A percentile compares a stretch with the other conserved stretches of the same genome.
Evolutionary conservation across 108 stramenopile genomes (phyloP).

Genomic region (Chaetoceros tenuissimus): DNA sequence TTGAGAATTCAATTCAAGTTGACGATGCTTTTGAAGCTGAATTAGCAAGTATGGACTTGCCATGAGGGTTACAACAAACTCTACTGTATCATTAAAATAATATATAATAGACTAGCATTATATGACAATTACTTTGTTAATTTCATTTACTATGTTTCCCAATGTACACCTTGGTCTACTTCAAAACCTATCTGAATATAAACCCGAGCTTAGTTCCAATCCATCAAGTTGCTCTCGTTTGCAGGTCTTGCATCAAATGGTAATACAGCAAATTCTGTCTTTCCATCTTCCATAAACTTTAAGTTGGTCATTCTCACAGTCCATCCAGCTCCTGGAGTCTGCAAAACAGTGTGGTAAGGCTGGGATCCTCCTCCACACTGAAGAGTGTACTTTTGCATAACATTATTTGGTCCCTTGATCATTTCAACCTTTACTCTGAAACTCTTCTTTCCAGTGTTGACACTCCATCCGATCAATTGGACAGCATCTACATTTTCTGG

Average conservation of each 20-base stretch:
- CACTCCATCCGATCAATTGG: slow-evolving; percentile 48
- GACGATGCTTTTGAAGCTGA: too few relatives aligned
- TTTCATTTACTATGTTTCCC: too few relatives aligned
- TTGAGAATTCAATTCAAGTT: slow-evolving; percentile 24
- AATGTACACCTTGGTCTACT: too few relatives aligned
- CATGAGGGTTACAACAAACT: too few relatives aligned
- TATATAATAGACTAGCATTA: too few relatives aligned
- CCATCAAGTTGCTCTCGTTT: too few relatives aligned
- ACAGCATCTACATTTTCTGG: slow-evolving; percentile 50
- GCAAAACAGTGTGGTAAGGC: slow-evolving; percentile 49
- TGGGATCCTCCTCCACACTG: slow-evolving; percentile 55
- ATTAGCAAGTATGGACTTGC: too few relatives aligned
- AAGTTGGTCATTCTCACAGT: slow-evolving; percentile 38
- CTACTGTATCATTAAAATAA: too few relatives aligned
- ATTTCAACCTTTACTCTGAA: slow-evolving; percentile 49
- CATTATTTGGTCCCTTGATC: slow-evolving; percentile 49
- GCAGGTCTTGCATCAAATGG: slow-evolving; percentile 29
- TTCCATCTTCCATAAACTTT: slow-evolving; percentile 53
- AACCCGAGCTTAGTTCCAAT: too few relatives aligned
- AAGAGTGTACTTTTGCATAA: slow-evolving; percentile 37
- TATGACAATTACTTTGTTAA: too few relatives aligned
- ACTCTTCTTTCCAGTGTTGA: slow-evolving; percentile 57
- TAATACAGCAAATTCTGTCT: slow-evolving; percentile 34
- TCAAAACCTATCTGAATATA: too few relatives aligned
- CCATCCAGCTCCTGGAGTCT: slow-evolving; percentile 50